These are phyloP conservation scores for Mortierella antarctica DNA, from an alignment of 192 early-diverging fungal genomes.

Conservation along the genomic window DNA sequence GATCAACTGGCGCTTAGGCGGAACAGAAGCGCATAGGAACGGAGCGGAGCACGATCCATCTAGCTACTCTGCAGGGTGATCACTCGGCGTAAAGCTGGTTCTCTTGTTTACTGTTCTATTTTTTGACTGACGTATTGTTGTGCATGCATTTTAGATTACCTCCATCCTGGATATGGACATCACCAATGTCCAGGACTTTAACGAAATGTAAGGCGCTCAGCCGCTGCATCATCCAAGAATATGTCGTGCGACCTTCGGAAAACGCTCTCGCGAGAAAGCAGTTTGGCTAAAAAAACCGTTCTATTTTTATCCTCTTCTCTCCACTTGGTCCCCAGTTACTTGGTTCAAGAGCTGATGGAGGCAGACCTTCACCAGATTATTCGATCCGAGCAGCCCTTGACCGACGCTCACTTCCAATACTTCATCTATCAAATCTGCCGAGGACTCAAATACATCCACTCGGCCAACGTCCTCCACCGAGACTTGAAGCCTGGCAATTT, in stretches of 20 bases:
- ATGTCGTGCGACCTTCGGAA: background rate
- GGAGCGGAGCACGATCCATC: too few species aligned
- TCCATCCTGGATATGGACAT: conserved; percentile 91
- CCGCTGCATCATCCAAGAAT: background rate
- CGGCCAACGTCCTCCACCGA: conserved; percentile 95
- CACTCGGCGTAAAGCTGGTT: background rate
- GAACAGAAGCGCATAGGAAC: too few species aligned
- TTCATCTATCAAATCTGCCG: conserved; percentile 98
- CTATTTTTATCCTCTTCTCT: conserved; percentile 20
- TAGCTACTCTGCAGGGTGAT: too few species aligned
- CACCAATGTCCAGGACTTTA: conserved; percentile 86
- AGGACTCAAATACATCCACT: conserved; percentile 99
- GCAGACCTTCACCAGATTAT: conserved; percentile 99
- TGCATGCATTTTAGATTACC: conserved; percentile 71
- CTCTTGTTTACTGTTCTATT: background rate
- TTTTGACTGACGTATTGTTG: background rate
- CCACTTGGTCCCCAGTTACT: conserved; percentile 62
- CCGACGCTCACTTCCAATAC: conserved; percentile 98
- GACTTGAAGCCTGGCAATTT: conserved; percentile 98
- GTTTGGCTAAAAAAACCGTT: conserved; percentile 1
- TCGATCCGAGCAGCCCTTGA: conserved; percentile 90
- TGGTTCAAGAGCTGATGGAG: conserved; percentile 99
- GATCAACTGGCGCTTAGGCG: background rate
- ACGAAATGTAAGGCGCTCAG: conserved; percentile 77
- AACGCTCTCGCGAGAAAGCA: background rate